Conservation (phyloP, 2,329 filamentous ascomycete species). For the Fusarium transvaalense region DNA sequence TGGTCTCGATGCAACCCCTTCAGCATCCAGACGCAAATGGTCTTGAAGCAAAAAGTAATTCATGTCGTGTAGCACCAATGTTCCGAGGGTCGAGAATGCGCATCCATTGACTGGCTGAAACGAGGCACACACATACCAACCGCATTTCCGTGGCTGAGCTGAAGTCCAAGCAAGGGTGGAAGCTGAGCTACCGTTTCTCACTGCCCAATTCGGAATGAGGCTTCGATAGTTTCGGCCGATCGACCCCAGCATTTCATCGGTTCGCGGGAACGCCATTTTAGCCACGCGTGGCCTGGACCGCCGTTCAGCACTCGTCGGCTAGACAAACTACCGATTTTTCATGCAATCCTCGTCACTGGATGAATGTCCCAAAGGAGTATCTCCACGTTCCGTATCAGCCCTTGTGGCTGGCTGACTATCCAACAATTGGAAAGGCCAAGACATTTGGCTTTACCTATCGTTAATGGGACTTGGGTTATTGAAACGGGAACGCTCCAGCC, state of each 20-base stretch:
- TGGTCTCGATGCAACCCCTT: background rate
- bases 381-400: constrained; percentile 12
- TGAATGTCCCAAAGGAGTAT: background rate
- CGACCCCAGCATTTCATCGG: constrained; percentile 21
- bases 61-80: background rate
- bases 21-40: background rate
- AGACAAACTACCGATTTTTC: background rate
- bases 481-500: background rate
- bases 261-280: background rate
- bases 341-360: constrained; percentile 23
- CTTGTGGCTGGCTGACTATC: constrained; percentile 26
- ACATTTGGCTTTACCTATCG: background rate
- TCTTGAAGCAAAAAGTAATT: constrained; percentile 16
- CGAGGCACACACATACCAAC: constrained; percentile 3
- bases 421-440: background rate
- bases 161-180: background rate
- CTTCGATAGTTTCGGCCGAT: constrained; percentile 25
- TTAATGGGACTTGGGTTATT: background rate
- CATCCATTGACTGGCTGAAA: background rate
- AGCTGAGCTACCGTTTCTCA: constrained; percentile 5
- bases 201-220: constrained; percentile 7
- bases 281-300: constrained; percentile 14
- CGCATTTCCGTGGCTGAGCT: constrained; percentile 18
- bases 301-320: background rate
- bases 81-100: constrained; percentile 3